Evolutionary conservation across 1,139 yeast species (phyloP), one percentile per base, ranked within the genome.

Genomic region (Pichia sp.): DNA sequence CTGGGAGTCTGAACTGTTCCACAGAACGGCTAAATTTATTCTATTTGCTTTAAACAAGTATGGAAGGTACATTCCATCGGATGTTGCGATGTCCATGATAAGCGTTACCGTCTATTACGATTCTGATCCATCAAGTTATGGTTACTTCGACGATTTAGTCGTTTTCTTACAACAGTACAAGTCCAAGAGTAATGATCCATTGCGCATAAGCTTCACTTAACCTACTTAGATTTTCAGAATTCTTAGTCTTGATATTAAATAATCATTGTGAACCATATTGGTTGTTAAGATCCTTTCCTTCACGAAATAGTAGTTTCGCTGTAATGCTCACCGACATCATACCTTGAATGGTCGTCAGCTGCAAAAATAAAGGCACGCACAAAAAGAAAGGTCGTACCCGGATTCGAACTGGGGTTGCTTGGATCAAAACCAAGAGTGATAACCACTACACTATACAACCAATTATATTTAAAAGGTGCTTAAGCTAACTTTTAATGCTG

Each of bases 361-460:
- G n/a, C n/a, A n/a, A n/a, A n/a, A n/a, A n/a, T n/a, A n/a, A n/a
- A n/a, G n/a, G n/a, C n/a, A n/a, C n/a, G n/a, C n/a, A n/a, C 30
- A 33, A 24, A 36, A 35, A 37, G 7, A 13, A 6, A 78, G 87
- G 86, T 79, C 86, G 77, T 75, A 76, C 86, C 87, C 87, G 87
- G 88, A 78, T 77, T 80, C 88, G 88, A 81, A 80, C 88, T 81
- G 88, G 86, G 86, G 91, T 81, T 77, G 75, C 69, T 65, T 78
- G 87, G 86, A 78, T 70, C 77, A 72, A 68, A 71, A 71, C 75
- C 77, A 74, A 70, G 64, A 65, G 77, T 72, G 76, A 71, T 71
- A 67, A 71, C 77, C 76, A 69, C 76, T 71, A 71, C 76, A 71
- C 76, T 70, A 71, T 69, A 70, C 64, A 62, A n/a, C n/a, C n/a